phyloP scores from a whole-genome alignment of 139 green algal genomes.

The Tetradesmus lagerheimii region DNA sequence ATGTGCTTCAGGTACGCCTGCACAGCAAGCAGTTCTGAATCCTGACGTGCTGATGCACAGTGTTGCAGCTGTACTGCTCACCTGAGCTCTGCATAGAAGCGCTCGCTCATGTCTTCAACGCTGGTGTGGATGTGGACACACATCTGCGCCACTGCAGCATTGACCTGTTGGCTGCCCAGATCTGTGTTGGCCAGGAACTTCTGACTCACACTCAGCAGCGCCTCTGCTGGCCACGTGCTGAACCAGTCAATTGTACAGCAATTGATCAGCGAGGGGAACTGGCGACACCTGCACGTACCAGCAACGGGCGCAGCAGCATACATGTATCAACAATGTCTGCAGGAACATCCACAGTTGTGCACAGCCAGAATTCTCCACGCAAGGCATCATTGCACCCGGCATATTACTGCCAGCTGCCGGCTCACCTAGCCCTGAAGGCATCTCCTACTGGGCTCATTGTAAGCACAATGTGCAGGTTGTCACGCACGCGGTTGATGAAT shows the following conservation, averaged over 20 bases:
- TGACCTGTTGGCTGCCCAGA: slow-evolving; percentile 63
- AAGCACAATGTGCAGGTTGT: slow-evolving; percentile 91
- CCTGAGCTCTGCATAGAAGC: slow-evolving; percentile 75
- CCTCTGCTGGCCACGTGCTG: slow-evolving; percentile 88
- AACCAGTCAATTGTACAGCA: slow-evolving; percentile 86
- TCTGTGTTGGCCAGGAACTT: slow-evolving; percentile 80
- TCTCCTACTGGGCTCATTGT: slow-evolving; percentile 93
- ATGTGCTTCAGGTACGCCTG: too few relatives aligned
- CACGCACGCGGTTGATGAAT: slow-evolving; percentile 71
- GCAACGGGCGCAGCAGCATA: background rate
- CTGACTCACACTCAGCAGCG: slow-evolving; percentile 76
- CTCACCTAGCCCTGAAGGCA: slow-evolving; percentile 84
- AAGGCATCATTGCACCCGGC: too few relatives aligned
- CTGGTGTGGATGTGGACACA: slow-evolving; percentile 82
- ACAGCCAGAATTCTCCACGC: too few relatives aligned
- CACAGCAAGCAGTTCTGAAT: too few relatives aligned
- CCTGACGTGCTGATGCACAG: background rate
- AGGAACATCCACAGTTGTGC: too few relatives aligned
- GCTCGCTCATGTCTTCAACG: slow-evolving; percentile 55
- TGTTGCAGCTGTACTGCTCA: background rate
- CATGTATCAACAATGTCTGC: too few relatives aligned
- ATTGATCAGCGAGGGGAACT: slow-evolving; percentile 93
- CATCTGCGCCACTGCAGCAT: slow-evolving; percentile 63
- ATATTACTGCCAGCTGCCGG: background rate
- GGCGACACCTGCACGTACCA: slow-evolving; percentile 51